Percentiles rank a stretch among this genome's conserved stretches.
Evolutionary conservation across 2,329 filamentous ascomycete species (phyloP).

Genomic region (Aspergillus viridinutans): DNA sequence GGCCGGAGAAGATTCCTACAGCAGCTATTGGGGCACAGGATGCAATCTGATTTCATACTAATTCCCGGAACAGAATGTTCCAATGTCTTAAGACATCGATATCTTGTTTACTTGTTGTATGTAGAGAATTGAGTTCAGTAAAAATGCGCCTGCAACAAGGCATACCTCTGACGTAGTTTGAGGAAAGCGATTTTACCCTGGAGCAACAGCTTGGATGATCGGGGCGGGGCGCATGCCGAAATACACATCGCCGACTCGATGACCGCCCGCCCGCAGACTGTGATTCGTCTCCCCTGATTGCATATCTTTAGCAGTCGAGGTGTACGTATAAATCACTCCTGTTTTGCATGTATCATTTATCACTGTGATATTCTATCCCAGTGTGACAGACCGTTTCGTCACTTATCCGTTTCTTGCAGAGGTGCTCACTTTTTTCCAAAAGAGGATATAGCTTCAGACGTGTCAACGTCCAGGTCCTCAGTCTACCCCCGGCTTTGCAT

Average conservation of each 20-base stretch:
- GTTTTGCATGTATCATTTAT: background rate
- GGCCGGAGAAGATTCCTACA: background rate
- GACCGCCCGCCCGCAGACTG: slow-evolving; percentile 19
- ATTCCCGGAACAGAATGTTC: background rate
- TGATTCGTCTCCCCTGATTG: slow-evolving; percentile 6
- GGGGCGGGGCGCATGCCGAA: background rate
- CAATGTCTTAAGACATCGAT: background rate
- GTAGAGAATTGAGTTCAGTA: background rate
- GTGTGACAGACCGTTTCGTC: background rate
- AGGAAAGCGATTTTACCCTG: background rate
- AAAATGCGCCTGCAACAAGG: background rate
- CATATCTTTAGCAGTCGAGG: background rate
- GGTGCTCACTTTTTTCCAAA: slow-evolving; percentile 3
- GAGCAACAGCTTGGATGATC: background rate
- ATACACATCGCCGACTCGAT: background rate
- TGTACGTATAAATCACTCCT: background rate
- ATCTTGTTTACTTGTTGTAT: background rate
- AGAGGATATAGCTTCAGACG: slow-evolving; percentile 12
- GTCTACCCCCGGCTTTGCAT: slow-evolving; percentile 6
- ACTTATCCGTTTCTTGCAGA: slow-evolving; percentile 1
- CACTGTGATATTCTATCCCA: slow-evolving; percentile 1
- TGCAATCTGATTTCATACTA: background rate
- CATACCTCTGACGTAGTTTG: background rate
- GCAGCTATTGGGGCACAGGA: background rate
- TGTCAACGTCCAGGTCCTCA: slow-evolving; percentile 6